Percentiles rank a stretch among this genome's conserved stretches.
Evolutionary conservation across 2,329 filamentous ascomycete species (phyloP).

Genomic region (Neofusicoccum laricinum): DNA sequence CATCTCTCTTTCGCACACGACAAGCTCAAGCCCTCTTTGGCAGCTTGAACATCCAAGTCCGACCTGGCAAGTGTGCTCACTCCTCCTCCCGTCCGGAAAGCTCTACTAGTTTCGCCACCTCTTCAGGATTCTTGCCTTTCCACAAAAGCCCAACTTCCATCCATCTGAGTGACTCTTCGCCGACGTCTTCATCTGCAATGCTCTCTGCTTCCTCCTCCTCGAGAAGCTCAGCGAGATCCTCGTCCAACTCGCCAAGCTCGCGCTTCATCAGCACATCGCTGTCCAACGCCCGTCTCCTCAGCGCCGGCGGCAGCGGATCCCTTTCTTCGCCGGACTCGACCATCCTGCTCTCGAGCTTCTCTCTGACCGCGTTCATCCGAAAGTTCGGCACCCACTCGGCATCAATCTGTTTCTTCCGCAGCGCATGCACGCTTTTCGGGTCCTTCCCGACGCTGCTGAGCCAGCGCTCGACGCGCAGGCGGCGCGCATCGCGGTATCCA

Average conservation of each 20-base stretch:
- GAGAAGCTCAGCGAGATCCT: neutral
- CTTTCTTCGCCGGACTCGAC: neutral
- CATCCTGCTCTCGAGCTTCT: neutral
- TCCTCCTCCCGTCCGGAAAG: too few species aligned
- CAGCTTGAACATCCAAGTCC: too few species aligned
- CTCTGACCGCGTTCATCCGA: neutral
- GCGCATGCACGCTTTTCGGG: neutral
- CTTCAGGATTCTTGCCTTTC: neutral
- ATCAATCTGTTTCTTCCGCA: neutral
- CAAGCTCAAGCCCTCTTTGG: too few species aligned
- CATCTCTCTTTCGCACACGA: too few species aligned
- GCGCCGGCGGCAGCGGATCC: neutral
- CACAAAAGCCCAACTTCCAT: neutral
- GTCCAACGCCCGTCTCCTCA: neutral
- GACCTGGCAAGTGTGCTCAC: too few species aligned
- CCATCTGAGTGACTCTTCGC: neutral
- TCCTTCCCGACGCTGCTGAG: neutral
- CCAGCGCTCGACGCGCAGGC: neutral
- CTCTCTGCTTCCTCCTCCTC: neutral
- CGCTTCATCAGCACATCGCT: neutral
- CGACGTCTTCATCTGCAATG: neutral
- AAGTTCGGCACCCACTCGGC: neutral
- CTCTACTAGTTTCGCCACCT: neutral
- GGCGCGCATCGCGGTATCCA: neutral
- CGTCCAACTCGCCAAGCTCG: neutral